These are phyloP conservation scores for Holtermannia corniformis DNA, from an alignment of 768 basidiomycete species.

Conservation along the genomic window DNA sequence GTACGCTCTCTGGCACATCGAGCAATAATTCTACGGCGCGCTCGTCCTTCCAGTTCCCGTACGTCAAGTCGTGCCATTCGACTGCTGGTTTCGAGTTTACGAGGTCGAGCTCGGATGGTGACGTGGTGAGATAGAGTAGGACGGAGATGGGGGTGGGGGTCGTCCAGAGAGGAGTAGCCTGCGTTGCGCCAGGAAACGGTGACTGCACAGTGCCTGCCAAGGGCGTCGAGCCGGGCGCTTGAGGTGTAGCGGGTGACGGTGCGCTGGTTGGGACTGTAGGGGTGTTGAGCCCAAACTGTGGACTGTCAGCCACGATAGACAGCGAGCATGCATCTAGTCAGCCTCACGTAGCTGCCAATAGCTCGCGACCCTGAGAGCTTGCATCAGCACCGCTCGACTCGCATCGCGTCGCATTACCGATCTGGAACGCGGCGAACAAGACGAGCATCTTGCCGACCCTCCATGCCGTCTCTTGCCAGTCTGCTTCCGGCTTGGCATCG, in stretches of 20 bases:
- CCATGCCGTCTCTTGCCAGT: slow-evolving; percentile 6
- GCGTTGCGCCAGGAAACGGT: neutral
- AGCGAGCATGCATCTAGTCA: too few species aligned
- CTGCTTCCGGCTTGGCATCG: slow-evolving; percentile 1
- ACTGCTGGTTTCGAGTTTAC: slow-evolving; percentile 21
- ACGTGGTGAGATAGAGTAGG: slow-evolving; percentile 31
- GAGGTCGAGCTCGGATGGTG: slow-evolving; percentile 9
- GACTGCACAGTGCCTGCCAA: neutral
- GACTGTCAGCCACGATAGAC: slow-evolving; percentile 2
- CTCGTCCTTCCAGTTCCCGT: slow-evolving; percentile 36
- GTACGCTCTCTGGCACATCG: slow-evolving; percentile 31
- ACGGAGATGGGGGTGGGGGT: slow-evolving; percentile 32
- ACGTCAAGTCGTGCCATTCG: slow-evolving; percentile 34
- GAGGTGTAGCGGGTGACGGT: slow-evolving; percentile 6
- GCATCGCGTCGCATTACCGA: slow-evolving; percentile 13
- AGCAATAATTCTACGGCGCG: slow-evolving; percentile 29
- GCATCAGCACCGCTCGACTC: neutral
- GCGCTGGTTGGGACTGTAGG: slow-evolving; percentile 1
- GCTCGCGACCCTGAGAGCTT: too few species aligned
- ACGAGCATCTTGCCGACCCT: slow-evolving; percentile 10
- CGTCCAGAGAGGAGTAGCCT: slow-evolving; percentile 28
- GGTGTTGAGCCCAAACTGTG: slow-evolving; percentile 11
- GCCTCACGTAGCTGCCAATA: too few species aligned
- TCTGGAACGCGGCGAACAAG: slow-evolving; percentile 26
- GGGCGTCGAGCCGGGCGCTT: slow-evolving; percentile 1